phyloP scores from a whole-genome alignment of 1,284 basidiomycete genomes.

The Singerocomus inundabilis region DNA sequence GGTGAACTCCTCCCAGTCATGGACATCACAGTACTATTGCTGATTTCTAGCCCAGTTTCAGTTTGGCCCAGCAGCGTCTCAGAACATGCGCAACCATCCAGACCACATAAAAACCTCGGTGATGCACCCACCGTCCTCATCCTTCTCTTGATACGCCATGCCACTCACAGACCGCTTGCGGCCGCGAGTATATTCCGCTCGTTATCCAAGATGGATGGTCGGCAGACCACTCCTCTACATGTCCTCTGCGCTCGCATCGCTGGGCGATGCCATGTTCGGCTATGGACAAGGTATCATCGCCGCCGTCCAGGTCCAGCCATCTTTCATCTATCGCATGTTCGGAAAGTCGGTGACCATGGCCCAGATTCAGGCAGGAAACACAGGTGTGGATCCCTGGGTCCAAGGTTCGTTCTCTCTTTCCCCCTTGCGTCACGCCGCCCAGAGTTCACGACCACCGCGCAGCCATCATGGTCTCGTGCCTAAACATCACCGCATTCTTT shows the following conservation, averaged over 20 bases:
- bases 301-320: conserved; percentile 50
- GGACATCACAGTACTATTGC: conserved; percentile 1
- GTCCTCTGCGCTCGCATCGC: conserved; percentile 49
- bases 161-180: conserved; percentile 31
- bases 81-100: not conserved
- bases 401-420: conserved; percentile 37
- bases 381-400: conserved; percentile 45
- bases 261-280: conserved; percentile 57
- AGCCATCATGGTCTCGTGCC: conserved; percentile 52
- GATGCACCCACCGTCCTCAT: not conserved
- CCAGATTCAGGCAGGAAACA: conserved; percentile 42
- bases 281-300: conserved; percentile 55
- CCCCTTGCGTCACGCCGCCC: conserved; percentile 3
- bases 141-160: conserved; percentile 23
- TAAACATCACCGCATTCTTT: conserved; percentile 51
- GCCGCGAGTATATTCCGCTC: conserved; percentile 39
- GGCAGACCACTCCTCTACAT: conserved; percentile 49
- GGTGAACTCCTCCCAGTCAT: not conserved
- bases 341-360: conserved; percentile 41
- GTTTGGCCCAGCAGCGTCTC: conserved; percentile 19
- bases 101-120: conserved; percentile 25
- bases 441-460: not conserved
- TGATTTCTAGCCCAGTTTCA: conserved; percentile 16
- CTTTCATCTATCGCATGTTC: conserved; percentile 50
- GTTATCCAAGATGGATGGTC: conserved; percentile 53